These are phyloP conservation scores for Leucocoprinus leucothites DNA, from an alignment of 768 basidiomycete species.

Conservation along the genomic window DNA sequence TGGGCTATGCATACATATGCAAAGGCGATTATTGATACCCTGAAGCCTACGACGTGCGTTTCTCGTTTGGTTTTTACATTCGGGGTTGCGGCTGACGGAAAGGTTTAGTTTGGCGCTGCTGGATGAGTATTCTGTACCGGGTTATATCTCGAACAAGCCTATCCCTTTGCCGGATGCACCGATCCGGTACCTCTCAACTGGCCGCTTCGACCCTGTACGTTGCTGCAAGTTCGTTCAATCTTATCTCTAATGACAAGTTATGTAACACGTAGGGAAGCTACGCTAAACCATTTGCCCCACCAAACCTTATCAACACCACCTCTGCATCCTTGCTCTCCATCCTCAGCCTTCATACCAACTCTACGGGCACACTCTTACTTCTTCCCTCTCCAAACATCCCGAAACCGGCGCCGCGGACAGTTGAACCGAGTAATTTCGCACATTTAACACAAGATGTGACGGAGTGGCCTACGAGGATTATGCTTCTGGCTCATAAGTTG, in stretches of 20 bases:
- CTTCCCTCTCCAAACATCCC: slow-evolving; percentile 46
- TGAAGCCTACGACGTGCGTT: slow-evolving; percentile 45
- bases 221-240: slow-evolving; percentile 1
- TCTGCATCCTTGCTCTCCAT: slow-evolving; percentile 52
- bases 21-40: slow-evolving; percentile 32
- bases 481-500: slow-evolving; percentile 33
- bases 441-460: slow-evolving; percentile 28
- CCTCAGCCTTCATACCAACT: slow-evolving; percentile 18
- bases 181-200: slow-evolving; percentile 47
- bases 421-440: slow-evolving; percentile 31
- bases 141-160: slow-evolving; percentile 39
- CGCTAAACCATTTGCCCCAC: slow-evolving; percentile 43
- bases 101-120: slow-evolving; percentile 43
- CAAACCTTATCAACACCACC: slow-evolving; percentile 54
- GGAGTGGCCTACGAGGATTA: slow-evolving; percentile 31
- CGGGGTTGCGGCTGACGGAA: neutral
- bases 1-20: slow-evolving; percentile 50
- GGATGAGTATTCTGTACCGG: slow-evolving; percentile 49
- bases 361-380: slow-evolving; percentile 36
- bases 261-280: slow-evolving; percentile 27
- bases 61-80: no score
- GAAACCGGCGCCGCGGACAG: slow-evolving; percentile 35
- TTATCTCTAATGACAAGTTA: slow-evolving; percentile 11
- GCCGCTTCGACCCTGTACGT: slow-evolving; percentile 20
- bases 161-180: slow-evolving; percentile 42